Percentiles rank a stretch among this genome's conserved stretches.
These are phyloP conservation scores for Paratinospora sagittata DNA, from an alignment of 164 flowering plant species.

Conservation along the genomic window DNA sequence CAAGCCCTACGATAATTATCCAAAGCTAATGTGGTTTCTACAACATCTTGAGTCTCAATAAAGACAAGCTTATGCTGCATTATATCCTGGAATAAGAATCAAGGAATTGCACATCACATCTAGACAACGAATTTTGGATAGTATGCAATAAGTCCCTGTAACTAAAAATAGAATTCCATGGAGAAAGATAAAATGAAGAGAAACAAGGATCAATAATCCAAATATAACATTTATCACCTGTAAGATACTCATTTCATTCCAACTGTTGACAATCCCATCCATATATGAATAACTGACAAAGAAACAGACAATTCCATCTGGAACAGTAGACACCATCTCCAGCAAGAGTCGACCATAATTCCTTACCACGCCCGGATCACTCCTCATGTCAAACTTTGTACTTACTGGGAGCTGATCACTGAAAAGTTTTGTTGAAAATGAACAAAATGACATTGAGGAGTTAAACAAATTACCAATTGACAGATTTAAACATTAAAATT, in stretches of 20 bases:
- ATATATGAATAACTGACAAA: slow-evolving; percentile 99
- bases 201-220: not conserved
- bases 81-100: slow-evolving; percentile 57
- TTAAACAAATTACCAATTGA: slow-evolving; percentile 1
- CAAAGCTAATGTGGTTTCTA: slow-evolving; percentile 94
- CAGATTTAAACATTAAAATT: not conserved
- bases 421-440: slow-evolving; percentile 22
- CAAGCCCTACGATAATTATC: slow-evolving; percentile 98
- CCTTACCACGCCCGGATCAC: slow-evolving; percentile 95
- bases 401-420: slow-evolving; percentile 99
- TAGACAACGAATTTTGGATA: not conserved
- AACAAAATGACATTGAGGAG: not conserved
- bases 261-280: slow-evolving; percentile 92
- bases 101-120: not conserved
- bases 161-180: not conserved
- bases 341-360: slow-evolving; percentile 94
- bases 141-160: not conserved
- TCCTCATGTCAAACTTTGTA: slow-evolving; percentile 96
- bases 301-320: slow-evolving; percentile 97
- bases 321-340: slow-evolving; percentile 96
- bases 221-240: slow-evolving; percentile 42
- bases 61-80: slow-evolving; percentile 98
- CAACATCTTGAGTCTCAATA: slow-evolving; percentile 98
- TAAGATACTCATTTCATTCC: slow-evolving; percentile 88
- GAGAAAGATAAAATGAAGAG: not conserved